Evolutionary conservation across 768 basidiomycete species (phyloP).

Genomic region (Podaxis sp.): DNA sequence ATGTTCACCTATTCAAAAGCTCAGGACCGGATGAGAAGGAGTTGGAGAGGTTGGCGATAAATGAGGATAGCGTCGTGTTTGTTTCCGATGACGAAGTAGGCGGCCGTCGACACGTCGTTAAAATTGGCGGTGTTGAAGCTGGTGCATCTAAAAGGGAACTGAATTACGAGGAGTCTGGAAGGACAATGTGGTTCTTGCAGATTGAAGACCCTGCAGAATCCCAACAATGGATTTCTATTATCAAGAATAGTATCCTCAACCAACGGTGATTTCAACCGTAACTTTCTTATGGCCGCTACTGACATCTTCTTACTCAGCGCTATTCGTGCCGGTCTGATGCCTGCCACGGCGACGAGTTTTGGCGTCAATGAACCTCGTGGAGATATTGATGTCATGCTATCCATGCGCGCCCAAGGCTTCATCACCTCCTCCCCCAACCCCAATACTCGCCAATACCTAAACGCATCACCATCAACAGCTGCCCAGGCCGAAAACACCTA

Average conservation of each 20-base stretch:
- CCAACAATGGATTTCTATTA: slow-evolving; percentile 73
- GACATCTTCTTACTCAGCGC: slow-evolving; percentile 43
- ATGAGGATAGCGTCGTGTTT: slow-evolving; percentile 74
- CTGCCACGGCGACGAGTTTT: slow-evolving; percentile 32
- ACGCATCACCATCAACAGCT: slow-evolving; percentile 28
- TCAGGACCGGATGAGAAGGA: slow-evolving; percentile 60
- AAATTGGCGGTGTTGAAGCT: slow-evolving; percentile 65
- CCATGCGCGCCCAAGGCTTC: slow-evolving; percentile 71
- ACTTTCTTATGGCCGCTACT: slow-evolving; percentile 8
- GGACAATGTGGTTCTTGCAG: slow-evolving; percentile 71
- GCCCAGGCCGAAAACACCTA: slow-evolving; percentile 37
- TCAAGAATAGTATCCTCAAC: slow-evolving; percentile 70
- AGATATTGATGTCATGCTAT: slow-evolving; percentile 83
- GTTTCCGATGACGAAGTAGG: slow-evolving; percentile 61
- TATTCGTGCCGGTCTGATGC: slow-evolving; percentile 64
- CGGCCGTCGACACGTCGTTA: slow-evolving; percentile 55
- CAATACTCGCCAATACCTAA: slow-evolving; percentile 19
- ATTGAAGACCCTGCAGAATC: slow-evolving; percentile 60
- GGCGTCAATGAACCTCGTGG: slow-evolving; percentile 65
- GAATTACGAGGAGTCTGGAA: slow-evolving; percentile 47
- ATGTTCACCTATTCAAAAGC: slow-evolving; percentile 76
- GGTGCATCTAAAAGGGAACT: slow-evolving; percentile 46
- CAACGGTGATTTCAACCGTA: slow-evolving; percentile 51
- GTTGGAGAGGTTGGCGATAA: slow-evolving; percentile 73
- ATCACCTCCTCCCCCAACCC: slow-evolving; percentile 30